Evolutionary conservation across 1,284 basidiomycete species (phyloP).

Genomic region (Microbotryomycetes sp.): DNA sequence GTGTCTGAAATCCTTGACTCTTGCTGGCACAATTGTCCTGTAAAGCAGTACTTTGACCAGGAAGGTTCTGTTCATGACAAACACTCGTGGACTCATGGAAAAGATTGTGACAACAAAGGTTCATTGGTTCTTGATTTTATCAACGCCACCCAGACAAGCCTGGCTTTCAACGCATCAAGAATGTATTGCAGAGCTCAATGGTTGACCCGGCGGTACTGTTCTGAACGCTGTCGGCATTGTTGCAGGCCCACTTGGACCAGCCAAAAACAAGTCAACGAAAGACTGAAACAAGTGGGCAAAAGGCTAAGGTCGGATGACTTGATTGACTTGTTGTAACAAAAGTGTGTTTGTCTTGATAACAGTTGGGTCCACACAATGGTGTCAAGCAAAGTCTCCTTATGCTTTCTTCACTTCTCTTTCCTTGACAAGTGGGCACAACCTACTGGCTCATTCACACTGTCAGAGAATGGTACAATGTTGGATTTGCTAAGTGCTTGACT

Average conservation of each 20-base stretch:
- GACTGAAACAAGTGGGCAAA: no score
- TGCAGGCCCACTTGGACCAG: background rate
- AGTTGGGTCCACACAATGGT: no score
- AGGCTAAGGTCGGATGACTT: no score
- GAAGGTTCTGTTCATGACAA: background rate
- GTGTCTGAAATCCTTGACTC: constrained; percentile 2
- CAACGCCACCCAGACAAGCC: background rate
- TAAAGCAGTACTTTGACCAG: constrained; percentile 7
- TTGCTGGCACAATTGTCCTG: background rate
- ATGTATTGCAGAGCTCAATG: background rate
- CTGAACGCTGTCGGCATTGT: background rate
- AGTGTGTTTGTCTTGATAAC: no score
- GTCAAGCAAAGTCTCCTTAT: no score
- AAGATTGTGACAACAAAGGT: background rate
- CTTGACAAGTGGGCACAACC: no score
- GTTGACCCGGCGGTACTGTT: background rate
- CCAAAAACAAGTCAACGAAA: no score
- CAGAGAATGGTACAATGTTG: no score
- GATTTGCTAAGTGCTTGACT: no score
- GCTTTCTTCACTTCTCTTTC: no score
- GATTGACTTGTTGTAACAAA: no score
- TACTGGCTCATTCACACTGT: no score
- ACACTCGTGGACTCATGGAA: background rate
- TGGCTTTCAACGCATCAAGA: background rate
- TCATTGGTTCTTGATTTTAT: background rate